Conservation (phyloP, 2,329 filamentous ascomycete species). For the Nemania sp. region DNA sequence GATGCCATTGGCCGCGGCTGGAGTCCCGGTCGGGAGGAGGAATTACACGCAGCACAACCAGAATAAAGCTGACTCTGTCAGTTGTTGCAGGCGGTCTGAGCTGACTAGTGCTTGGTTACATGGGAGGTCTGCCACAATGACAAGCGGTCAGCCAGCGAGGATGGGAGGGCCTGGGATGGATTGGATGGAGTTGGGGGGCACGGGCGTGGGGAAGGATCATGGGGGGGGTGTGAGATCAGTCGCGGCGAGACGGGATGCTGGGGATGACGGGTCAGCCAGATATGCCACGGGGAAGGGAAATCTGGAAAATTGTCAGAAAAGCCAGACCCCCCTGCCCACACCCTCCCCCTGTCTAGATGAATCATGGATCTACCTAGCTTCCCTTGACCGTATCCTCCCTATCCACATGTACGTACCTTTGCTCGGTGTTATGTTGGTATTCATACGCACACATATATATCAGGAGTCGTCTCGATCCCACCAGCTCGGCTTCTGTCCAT, state of each 20-base stretch:
- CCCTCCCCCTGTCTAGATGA: constrained; percentile 25
- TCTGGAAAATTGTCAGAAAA: constrained; percentile 31
- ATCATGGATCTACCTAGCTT: constrained; percentile 24
- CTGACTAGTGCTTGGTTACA: constrained; percentile 39
- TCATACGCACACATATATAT: constrained; percentile 38
- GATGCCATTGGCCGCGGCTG: constrained; percentile 24
- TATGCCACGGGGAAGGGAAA: constrained; percentile 29
- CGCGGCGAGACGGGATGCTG: constrained; percentile 26
- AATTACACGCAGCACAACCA: constrained; percentile 27
- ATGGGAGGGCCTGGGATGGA: constrained; percentile 25
- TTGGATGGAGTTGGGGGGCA: constrained; percentile 28
- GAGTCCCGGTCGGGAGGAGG: constrained; percentile 22
- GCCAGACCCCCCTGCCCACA: constrained; percentile 22
- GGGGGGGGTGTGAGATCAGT: constrained; percentile 23
- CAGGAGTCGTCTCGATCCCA: constrained; percentile 36
- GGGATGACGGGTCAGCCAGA: constrained; percentile 21
- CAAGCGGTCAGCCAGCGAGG: constrained; percentile 39
- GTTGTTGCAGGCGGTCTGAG: constrained; percentile 40
- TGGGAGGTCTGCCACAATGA: constrained; percentile 34
- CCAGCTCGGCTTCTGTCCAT: constrained; percentile 31
- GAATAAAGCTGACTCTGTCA: constrained; percentile 37
- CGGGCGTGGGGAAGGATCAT: constrained; percentile 30
- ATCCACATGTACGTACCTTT: constrained; percentile 27
- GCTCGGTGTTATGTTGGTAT: constrained; percentile 2
- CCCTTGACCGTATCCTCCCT: constrained; percentile 25